Base-by-base conservation (phyloP, 2,329 filamentous ascomycete genomes). In the Ploettnerulaceae sp. region DNA sequence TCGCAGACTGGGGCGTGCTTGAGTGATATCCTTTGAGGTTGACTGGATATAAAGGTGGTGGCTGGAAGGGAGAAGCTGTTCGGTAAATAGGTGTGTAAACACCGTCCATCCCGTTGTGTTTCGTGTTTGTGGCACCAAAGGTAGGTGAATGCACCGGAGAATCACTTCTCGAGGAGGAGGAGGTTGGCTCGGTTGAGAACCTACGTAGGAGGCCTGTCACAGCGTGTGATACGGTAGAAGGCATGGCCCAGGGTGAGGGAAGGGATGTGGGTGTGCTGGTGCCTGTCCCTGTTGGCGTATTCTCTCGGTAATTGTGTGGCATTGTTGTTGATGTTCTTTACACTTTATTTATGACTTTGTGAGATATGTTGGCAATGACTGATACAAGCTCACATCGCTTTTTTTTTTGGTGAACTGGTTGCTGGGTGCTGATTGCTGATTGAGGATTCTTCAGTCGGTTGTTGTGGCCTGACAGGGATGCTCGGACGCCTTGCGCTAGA, bases 41-140 rank as follows among this genome's bases (percentile, higher is more conserved):
- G 17, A 97, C 69, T 0, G 91, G 88, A 47, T 91, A 90, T 39
- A 97, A 77, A 0, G 90, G 90, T 8, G 91, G 91, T 1, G 89
- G 89, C 57, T 89, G 85, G 65, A 95, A 89, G 1, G 89, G 89
- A 9, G 85, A 89, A 5, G 78, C 76, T 43, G 77, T 81, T 55
- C 86, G 79, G 39, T 58, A 52, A 8, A 59, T 61, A 21, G 62
- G 58, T 3, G 58, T 63, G 34, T 63, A 63, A 9, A 61, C 54
- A 9, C 55, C 57, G 28, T 58, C 48, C 32, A 54, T 57, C 41
- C 53, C 53, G 47, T 47, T 58, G 21, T n/a, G 11, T 52, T 48
- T 28, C 25, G 58, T 15, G 49, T 47, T 20, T 28, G 55, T 51
- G 9, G 56, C 53, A 29, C 54, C 47, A 12, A 53, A 45, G 11